Evolutionary conservation across 2,329 filamentous ascomycete genomes (phyloP).

Genomic region (Hirsutella minnesotensis): DNA sequence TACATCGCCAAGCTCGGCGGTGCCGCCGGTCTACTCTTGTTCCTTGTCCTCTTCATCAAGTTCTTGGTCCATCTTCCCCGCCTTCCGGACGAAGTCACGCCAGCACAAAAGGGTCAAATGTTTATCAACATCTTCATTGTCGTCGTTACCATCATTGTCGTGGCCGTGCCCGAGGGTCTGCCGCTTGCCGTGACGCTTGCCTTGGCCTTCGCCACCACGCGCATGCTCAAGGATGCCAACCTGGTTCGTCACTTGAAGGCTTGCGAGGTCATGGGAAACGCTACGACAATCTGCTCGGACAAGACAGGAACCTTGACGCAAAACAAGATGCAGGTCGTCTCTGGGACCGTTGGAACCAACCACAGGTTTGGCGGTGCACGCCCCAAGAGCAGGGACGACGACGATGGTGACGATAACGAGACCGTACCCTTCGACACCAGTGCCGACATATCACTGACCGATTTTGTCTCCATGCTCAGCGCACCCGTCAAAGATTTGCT

Average conservation of each 20-base stretch:
- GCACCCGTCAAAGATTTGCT: conserved; percentile 38
- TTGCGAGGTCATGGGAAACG: conserved; percentile 74
- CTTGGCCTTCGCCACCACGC: conserved; percentile 63
- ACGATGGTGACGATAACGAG: conserved; percentile 7
- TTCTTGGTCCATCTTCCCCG: conserved; percentile 60
- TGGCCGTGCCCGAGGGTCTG: conserved; percentile 67
- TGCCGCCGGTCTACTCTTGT: conserved; percentile 65
- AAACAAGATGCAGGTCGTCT: conserved; percentile 58
- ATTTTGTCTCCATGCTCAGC: conserved; percentile 35
- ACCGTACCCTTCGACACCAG: conserved; percentile 11
- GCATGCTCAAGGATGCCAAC: conserved; percentile 69
- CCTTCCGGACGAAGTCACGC: conserved; percentile 31
- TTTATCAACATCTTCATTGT: conserved; percentile 70
- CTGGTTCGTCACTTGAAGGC: conserved; percentile 65
- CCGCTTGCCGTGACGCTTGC: conserved; percentile 69
- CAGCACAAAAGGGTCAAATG: conserved; percentile 66
- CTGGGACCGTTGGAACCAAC: conserved; percentile 43
- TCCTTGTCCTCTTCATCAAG: conserved; percentile 75
- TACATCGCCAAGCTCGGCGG: conserved; percentile 71
- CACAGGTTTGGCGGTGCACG: conserved; percentile 39
- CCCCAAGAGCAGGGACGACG: conserved; percentile 10
- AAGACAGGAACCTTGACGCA: conserved; percentile 58
- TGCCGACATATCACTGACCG: conserved; percentile 28
- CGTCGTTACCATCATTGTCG: conserved; percentile 68
- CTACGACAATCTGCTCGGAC: conserved; percentile 58